These are phyloP conservation scores for Coffea canephora DNA, from an alignment of 257 asterid genomes.

Conservation along the genomic window DNA sequence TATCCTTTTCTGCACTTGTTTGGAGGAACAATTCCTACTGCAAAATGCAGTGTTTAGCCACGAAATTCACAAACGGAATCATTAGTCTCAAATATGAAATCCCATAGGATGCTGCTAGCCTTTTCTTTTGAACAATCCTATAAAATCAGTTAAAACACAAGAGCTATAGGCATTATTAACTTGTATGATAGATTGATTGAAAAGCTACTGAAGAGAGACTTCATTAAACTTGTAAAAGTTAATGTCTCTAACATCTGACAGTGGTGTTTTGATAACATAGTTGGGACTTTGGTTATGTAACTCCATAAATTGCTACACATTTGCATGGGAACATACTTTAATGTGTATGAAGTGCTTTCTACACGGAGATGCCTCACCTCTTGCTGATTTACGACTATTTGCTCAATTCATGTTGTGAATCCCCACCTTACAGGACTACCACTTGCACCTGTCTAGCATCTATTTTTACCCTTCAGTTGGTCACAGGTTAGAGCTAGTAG, in stretches of 20 bases:
- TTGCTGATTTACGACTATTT: neutral
- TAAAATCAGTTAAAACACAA: neutral
- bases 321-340: neutral
- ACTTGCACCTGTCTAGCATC: neutral
- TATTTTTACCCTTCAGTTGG: neutral
- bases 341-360: neutral
- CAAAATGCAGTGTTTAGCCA: neutral
- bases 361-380: neutral
- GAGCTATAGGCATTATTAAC: neutral
- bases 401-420: neutral
- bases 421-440: neutral
- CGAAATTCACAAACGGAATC: neutral
- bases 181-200: neutral
- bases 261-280: neutral
- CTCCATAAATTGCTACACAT: neutral
- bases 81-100: neutral
- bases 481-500: neutral
- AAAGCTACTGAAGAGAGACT: neutral
- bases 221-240: neutral
- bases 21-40: neutral
- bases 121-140: neutral
- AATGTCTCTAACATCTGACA: neutral
- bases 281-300: neutral
- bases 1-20: neutral
- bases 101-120: neutral